phyloP scores from a whole-genome alignment of 2,329 filamentous ascomycete genomes.

The Calcarisporium arbuscula region DNA sequence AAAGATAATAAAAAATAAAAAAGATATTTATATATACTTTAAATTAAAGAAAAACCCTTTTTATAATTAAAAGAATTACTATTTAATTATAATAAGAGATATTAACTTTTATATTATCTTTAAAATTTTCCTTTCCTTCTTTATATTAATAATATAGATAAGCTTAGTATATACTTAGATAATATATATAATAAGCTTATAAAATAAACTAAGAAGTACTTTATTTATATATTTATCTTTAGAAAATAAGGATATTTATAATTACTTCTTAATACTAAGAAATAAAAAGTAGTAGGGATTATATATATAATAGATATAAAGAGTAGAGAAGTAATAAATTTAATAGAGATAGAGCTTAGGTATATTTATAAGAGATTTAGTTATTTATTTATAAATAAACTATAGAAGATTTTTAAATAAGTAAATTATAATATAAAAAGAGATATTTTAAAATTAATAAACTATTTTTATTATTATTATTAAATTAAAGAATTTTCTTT shows the following conservation, averaged over 20 bases:
- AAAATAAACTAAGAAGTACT: too few species aligned
- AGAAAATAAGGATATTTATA: too few species aligned
- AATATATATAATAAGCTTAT: conserved; percentile 1
- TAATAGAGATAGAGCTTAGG: not conserved
- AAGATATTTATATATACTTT: not conserved
- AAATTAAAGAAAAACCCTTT: not conserved
- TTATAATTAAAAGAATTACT: not conserved
- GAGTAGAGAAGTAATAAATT: too few species aligned
- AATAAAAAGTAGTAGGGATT: too few species aligned
- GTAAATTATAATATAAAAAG: not conserved
- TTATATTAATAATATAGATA: not conserved
- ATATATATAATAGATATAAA: too few species aligned
- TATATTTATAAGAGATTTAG: not conserved
- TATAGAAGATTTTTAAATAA: not conserved
- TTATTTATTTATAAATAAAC: not conserved
- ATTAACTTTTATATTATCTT: not conserved
- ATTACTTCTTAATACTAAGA: too few species aligned
- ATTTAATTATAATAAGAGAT: not conserved
- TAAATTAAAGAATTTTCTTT: too few species aligned
- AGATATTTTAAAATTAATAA: not conserved
- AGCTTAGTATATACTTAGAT: not conserved
- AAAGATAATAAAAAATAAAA: not conserved
- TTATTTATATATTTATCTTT: too few species aligned
- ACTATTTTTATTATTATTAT: conserved; percentile 1
- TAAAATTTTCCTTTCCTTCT: not conserved